Conservation (phyloP, 768 basidiomycete genomes). For the Gloeopeniophorella convolvens region DNA sequence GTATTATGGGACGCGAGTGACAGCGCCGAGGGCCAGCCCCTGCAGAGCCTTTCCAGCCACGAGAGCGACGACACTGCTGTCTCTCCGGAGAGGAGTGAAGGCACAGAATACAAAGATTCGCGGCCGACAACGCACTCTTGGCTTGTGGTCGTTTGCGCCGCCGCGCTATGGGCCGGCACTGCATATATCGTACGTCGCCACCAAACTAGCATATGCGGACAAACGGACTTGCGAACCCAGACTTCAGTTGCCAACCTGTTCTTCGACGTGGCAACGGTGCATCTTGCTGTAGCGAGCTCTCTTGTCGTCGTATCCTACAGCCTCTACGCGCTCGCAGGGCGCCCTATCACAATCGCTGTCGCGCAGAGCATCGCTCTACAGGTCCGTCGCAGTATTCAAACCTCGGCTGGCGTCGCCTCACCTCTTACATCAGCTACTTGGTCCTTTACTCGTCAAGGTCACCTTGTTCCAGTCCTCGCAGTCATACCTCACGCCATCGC, state of each 20-base stretch:
- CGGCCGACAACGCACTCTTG: background rate
- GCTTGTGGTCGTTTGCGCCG: background rate
- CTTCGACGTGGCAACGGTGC: conserved; percentile 10
- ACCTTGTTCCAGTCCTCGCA: conserved; percentile 1
- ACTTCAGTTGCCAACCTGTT: conserved; percentile 7
- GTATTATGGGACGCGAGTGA: conserved; percentile 3
- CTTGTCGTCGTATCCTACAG: conserved; percentile 4
- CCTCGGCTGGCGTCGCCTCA: background rate
- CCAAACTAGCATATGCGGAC: background rate
- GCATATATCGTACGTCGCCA: conserved; percentile 9
- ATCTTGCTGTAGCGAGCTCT: conserved; percentile 7
- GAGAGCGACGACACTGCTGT: background rate
- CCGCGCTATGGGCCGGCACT: conserved; percentile 7
- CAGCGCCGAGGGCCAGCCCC: conserved; percentile 12
- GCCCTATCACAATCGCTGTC: conserved; percentile 21
- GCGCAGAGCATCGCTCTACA: conserved; percentile 32
- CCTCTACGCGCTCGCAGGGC: conserved; percentile 18
- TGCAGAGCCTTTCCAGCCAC: background rate
- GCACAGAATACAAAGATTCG: background rate
- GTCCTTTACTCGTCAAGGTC: conserved; percentile 29
- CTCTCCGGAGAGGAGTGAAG: background rate
- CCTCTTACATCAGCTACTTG: conserved; percentile 26
- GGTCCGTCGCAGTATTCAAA: conserved; percentile 22
- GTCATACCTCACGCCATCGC: background rate
- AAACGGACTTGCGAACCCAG: background rate